These are phyloP conservation scores for Globisporangium sylvaticum DNA, from an alignment of 352 stramenopile species.

Conservation along the genomic window DNA sequence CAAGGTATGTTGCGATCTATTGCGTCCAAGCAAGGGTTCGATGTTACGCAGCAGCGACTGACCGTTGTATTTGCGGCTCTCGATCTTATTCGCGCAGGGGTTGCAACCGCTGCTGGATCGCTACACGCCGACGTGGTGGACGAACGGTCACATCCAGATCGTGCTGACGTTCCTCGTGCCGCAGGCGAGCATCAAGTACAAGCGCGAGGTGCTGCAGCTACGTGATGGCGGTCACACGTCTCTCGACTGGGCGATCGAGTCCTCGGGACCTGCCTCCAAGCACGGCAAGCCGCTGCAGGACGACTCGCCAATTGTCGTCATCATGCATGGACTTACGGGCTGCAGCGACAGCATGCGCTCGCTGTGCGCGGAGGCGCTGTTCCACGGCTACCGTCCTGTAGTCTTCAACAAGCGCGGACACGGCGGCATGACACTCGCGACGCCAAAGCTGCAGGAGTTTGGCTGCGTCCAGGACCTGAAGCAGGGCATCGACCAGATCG, in stretches of 20 bases:
- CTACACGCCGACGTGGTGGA: constrained; percentile 74
- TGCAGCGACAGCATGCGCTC: constrained; percentile 59
- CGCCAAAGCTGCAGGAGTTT: constrained; percentile 67
- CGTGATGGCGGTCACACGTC: constrained; percentile 60
- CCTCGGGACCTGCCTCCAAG: constrained; percentile 15
- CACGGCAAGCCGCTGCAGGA: constrained; percentile 8
- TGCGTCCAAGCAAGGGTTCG: not conserved
- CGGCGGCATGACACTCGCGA: constrained; percentile 52
- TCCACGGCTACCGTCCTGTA: constrained; percentile 63
- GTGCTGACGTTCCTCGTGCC: constrained; percentile 71
- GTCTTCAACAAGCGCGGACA: constrained; percentile 86
- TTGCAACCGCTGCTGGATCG: constrained; percentile 44
- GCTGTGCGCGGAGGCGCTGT: constrained; percentile 59
- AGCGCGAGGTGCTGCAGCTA: constrained; percentile 51
- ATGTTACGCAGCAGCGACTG: not conserved
- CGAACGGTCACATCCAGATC: constrained; percentile 70
- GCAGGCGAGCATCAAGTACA: constrained; percentile 49
- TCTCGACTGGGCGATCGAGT: constrained; percentile 62
- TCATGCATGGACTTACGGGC: constrained; percentile 68
- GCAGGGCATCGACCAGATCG: constrained; percentile 47
- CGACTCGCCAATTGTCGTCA: constrained; percentile 51
- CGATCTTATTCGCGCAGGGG: constrained; percentile 19
- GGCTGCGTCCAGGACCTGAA: constrained; percentile 55
- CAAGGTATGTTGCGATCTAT: constrained; percentile 1
- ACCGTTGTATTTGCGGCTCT: not conserved